phyloP scores from a whole-genome alignment of 352 stramenopile genomes.

The Globisporangium okanoganense region DNA sequence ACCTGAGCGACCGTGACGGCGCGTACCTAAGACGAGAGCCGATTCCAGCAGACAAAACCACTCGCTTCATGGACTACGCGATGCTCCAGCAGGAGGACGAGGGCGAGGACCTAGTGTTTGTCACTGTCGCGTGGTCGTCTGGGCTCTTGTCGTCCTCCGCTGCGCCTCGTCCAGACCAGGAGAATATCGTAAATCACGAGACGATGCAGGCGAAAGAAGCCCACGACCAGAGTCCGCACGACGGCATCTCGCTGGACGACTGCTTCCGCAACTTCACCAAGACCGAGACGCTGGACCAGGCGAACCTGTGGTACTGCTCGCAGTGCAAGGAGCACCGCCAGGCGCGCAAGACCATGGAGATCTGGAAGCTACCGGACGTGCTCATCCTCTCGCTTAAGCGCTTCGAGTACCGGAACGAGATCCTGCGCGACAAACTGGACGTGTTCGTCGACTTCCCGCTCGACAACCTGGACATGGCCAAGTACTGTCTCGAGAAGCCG shows the following conservation, averaged over 20 bases:
- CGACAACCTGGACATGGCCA: conserved; percentile 74
- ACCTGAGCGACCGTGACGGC: conserved; percentile 54
- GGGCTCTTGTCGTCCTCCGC: conserved; percentile 34
- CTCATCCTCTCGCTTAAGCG: conserved; percentile 86
- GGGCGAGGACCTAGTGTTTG: conserved; percentile 45
- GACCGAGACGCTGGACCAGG: conserved; percentile 72
- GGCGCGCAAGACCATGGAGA: conserved; percentile 77
- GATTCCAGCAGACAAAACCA: conserved; percentile 30
- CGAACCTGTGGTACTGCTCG: conserved; percentile 85
- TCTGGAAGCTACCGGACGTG: conserved; percentile 76
- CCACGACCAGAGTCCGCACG: conserved; percentile 12
- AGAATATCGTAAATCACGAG: conserved; percentile 53
- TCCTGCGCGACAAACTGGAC: conserved; percentile 81
- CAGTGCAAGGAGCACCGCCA: conserved; percentile 77
- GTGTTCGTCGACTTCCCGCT: conserved; percentile 87
- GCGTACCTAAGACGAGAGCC: conserved; percentile 45
- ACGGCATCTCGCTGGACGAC: conserved; percentile 60
- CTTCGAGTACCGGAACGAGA: conserved; percentile 85
- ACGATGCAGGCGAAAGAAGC: conserved; percentile 30
- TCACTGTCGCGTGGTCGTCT: conserved; percentile 50
- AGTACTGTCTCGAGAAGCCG: conserved; percentile 67
- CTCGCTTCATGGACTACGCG: conserved; percentile 52
- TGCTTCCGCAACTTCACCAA: conserved; percentile 88
- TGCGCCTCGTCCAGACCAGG: conserved; percentile 40
- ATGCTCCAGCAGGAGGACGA: conserved; percentile 35